A percentile compares a stretch with the other conserved stretches of the same genome.
phyloP scores from a whole-genome alignment of 2,329 filamentous ascomycete species.

The Colletotrichum orchidophilum region DNA sequence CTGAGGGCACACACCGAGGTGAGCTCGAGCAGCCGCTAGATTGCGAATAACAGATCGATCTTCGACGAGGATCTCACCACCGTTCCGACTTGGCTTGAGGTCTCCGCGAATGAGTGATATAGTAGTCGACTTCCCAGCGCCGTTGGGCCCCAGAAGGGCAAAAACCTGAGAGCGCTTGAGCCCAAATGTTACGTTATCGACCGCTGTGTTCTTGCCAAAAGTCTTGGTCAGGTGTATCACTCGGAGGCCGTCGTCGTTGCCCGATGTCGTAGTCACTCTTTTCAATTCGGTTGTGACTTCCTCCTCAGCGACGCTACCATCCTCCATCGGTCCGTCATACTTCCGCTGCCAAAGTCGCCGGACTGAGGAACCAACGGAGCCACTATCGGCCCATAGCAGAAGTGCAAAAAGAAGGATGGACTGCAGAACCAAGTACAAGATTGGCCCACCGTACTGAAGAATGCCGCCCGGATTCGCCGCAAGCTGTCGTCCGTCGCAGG shows the following conservation, averaged over 20 bases:
- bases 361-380: constrained; percentile 67
- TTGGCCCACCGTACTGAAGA: constrained; percentile 81
- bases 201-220: constrained; percentile 79
- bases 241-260: constrained; percentile 72
- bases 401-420: constrained; percentile 74
- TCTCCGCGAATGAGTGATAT: constrained; percentile 93
- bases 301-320: constrained; percentile 53
- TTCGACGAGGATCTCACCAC: constrained; percentile 86
- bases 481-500: constrained; percentile 73
- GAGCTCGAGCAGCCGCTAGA: constrained; percentile 75
- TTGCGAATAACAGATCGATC: constrained; percentile 77
- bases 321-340: constrained; percentile 18
- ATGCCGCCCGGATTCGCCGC: constrained; percentile 76
- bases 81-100: constrained; percentile 73
- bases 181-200: constrained; percentile 89
- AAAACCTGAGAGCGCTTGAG: constrained; percentile 85
- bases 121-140: constrained; percentile 90
- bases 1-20: constrained; percentile 92
- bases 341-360: constrained; percentile 42
- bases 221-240: constrained; percentile 83
- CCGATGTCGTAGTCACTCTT: constrained; percentile 64
- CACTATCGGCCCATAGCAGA: constrained; percentile 84
- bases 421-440: constrained; percentile 83
- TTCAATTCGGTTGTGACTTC: constrained; percentile 73
- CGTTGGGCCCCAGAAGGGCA: constrained; percentile 88